phyloP scores from a whole-genome alignment of 305 asterid species.

The Fraxinus sp. region DNA sequence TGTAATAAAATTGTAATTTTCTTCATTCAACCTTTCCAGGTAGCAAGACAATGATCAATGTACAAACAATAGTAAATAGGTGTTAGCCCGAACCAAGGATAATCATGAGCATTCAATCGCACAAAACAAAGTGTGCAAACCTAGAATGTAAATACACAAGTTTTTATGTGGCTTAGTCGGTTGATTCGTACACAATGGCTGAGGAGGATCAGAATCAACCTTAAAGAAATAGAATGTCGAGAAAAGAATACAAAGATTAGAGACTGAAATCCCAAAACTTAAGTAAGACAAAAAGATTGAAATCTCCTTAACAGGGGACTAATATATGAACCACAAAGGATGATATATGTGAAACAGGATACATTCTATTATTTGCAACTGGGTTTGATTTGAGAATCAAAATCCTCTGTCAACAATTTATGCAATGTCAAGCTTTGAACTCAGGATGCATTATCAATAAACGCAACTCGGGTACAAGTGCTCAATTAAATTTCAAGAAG shows the following conservation, averaged over 20 bases:
- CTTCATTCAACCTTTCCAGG: conserved; percentile 3
- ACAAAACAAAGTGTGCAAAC: background rate
- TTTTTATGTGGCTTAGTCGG: background rate
- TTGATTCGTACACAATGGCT: background rate
- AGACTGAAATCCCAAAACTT: background rate
- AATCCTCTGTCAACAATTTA: background rate
- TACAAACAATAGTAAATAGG: background rate
- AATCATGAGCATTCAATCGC: background rate
- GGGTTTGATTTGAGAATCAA: background rate
- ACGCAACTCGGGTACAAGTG: background rate
- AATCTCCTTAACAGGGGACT: too few species aligned
- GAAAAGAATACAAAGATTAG: background rate
- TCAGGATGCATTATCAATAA: background rate
- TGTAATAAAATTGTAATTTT: background rate
- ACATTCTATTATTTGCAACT: background rate
- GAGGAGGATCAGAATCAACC: background rate
- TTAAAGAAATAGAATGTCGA: background rate
- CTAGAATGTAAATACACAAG: background rate
- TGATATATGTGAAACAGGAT: background rate
- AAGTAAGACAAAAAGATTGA: background rate
- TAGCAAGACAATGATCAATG: background rate
- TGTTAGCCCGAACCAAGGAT: background rate
- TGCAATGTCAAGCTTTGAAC: background rate
- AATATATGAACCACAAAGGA: background rate
- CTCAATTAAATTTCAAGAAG: background rate